Evolutionary conservation across 2,329 filamentous ascomycete species (phyloP), one percentile per base, ranked within the genome.

Genomic region (Sordariomycetes sp.): DNA sequence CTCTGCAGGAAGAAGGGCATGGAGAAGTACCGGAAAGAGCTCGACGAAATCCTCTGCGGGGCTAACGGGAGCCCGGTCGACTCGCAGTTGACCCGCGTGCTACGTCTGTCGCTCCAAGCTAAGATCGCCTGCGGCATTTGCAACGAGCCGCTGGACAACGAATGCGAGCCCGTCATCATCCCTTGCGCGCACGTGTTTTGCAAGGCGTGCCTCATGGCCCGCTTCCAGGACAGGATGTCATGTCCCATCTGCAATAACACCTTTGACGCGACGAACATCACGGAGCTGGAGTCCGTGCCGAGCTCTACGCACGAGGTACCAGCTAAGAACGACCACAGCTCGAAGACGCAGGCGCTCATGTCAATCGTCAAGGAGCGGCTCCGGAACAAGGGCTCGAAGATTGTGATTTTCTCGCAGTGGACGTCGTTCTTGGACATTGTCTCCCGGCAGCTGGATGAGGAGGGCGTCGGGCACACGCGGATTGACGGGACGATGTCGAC

Each of bases 181-280:
- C 81, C 84, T 53, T 96, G 90, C 70, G 89, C 87, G 28, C 90
- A 96, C 67, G 76, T 84, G 1, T 96, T 90, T 68, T 90, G 90
- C 62, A 76, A 74, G 24, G 71, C 74, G 4, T 96, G 91, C 67
- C 90, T 96, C 60, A 75, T 82, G 56, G 80, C 81, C 61, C 86
- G 87, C 54, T 86, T 95, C 59, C 79, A 87, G 57, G 76, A 81
- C 1, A 89, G 94, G 65, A 79, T 85, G 57, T 90, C 86, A 67
- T 96, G 91, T 60, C 91, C 90, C 0, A 85, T 95, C 78, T 95
- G 90, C 64, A 85, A 89, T 22, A 82, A 85, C 6, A 72, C 81
- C 36, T 78, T 95, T 17, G 73, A 77, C 13, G 77, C 84, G 57
- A 75, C 74, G 1, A 17, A 20, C 15, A 48, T 48, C n/a, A 48